Evolutionary conservation across 345 rosid genomes (phyloP).

Genomic region (Brassica nigra): DNA sequence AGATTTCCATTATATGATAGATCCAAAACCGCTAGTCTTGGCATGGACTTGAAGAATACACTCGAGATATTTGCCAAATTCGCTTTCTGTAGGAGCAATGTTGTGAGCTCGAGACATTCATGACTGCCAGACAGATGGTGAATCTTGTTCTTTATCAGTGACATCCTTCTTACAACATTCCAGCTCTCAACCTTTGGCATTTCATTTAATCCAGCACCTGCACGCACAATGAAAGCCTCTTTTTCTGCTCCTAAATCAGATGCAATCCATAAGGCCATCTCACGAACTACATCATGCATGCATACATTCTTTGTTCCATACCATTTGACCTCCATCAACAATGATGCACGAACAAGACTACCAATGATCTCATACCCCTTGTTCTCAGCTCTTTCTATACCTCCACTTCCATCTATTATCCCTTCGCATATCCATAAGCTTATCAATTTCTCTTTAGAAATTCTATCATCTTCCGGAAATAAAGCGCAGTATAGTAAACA

Average conservation of each 20-base stretch:
- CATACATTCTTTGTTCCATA: constrained; percentile 13
- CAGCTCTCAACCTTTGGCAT: constrained; percentile 27
- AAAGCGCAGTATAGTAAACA: constrained; percentile 50
- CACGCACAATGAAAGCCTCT: not conserved
- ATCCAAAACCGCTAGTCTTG: constrained; percentile 36
- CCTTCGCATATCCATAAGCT: constrained; percentile 44
- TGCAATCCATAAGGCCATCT: constrained; percentile 45
- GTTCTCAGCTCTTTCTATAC: constrained; percentile 31
- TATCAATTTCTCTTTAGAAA: constrained; percentile 31
- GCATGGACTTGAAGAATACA: constrained; percentile 40
- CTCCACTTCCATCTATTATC: constrained; percentile 23
- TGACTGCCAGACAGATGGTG: constrained; percentile 11
- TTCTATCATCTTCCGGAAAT: constrained; percentile 37
- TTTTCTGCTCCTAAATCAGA: constrained; percentile 9
- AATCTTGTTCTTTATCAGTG: constrained; percentile 37
- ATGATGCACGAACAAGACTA: constrained; percentile 42
- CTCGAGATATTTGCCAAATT: constrained; percentile 20
- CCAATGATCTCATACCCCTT: constrained; percentile 30
- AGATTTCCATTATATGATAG: constrained; percentile 32
- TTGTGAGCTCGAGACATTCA: constrained; percentile 25
- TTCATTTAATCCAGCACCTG: not conserved
- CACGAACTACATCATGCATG: constrained; percentile 36
- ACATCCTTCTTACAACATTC: constrained; percentile 33
- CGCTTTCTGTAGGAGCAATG: constrained; percentile 32
- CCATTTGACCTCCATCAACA: constrained; percentile 34